Percentiles rank a stretch among this genome's conserved stretches.
These are phyloP conservation scores for Penicillium arizonense DNA, from an alignment of 495 filamentous ascomycete genomes.

Conservation along the genomic window DNA sequence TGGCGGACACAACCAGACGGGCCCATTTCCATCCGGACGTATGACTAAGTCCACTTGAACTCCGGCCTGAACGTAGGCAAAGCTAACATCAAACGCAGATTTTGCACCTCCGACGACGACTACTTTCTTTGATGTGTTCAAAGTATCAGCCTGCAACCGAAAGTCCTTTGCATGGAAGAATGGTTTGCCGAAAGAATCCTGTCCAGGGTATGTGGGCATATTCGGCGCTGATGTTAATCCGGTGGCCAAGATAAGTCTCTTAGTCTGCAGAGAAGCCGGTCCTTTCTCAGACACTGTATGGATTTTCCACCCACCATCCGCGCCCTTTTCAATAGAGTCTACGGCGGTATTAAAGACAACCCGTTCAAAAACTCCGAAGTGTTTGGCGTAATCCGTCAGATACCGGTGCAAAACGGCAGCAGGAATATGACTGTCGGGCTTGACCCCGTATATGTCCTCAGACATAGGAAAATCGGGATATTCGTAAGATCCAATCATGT, in stretches of 20 bases:
- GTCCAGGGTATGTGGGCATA: slow-evolving; percentile 33
- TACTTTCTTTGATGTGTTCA: slow-evolving; percentile 19
- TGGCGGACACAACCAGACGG: slow-evolving; percentile 11
- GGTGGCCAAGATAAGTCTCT: slow-evolving; percentile 45
- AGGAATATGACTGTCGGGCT: slow-evolving; percentile 27
- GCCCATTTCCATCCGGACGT: slow-evolving; percentile 9
- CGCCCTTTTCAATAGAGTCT: no score
- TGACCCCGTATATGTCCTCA: slow-evolving; percentile 23
- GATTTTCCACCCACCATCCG: no score
- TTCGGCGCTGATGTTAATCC: slow-evolving; percentile 40
- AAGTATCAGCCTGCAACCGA: slow-evolving; percentile 12
- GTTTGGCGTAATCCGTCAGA: slow-evolving; percentile 6
- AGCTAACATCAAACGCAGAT: slow-evolving; percentile 41
- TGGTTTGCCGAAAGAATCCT: slow-evolving; percentile 20
- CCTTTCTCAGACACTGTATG: no score
- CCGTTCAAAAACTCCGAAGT: slow-evolving; percentile 7
- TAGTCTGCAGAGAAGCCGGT: slow-evolving; percentile 5
- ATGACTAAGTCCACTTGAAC: slow-evolving; percentile 9
- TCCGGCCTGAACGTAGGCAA: slow-evolving; percentile 1
- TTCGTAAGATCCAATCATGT: slow-evolving; percentile 36
- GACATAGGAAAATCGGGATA: slow-evolving; percentile 34
- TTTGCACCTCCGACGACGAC: slow-evolving; percentile 47
- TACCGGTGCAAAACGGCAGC: slow-evolving; percentile 12
- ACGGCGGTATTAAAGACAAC: slow-evolving; percentile 5
- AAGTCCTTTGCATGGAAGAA: no score